Conservation (phyloP, 2,329 filamentous ascomycete genomes). For the Fusarium sacchari region DNA sequence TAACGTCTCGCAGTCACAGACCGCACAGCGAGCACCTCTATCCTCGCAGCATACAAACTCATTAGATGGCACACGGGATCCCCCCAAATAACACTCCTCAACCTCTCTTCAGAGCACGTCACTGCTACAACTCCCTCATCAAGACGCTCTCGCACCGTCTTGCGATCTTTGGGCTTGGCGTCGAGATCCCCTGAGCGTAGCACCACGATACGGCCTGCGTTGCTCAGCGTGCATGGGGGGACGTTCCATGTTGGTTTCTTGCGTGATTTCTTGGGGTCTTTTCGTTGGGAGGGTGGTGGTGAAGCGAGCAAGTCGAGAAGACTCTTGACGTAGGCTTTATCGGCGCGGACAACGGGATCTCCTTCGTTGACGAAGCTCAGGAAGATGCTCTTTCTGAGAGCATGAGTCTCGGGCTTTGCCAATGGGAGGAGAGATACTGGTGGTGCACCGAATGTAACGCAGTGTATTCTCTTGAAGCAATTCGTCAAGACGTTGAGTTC, state of each 20-base stretch:
- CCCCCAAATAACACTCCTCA: conserved; percentile 80
- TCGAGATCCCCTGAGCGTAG: conserved; percentile 63
- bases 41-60: conserved; percentile 76
- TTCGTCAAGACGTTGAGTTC: conserved; percentile 76
- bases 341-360: conserved; percentile 81
- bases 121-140: conserved; percentile 74
- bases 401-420: conserved; percentile 61
- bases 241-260: conserved; percentile 68
- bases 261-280: conserved; percentile 17
- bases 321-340: conserved; percentile 78
- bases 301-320: conserved; percentile 76
- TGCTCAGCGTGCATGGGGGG: conserved; percentile 72
- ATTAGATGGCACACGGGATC: conserved; percentile 85
- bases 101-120: conserved; percentile 72
- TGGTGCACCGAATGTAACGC: conserved; percentile 85
- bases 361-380: conserved; percentile 86
- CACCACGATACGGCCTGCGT: conserved; percentile 75
- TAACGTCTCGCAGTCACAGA: conserved; percentile 50
- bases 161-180: conserved; percentile 53
- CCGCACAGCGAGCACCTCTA: conserved; percentile 76
- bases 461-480: conserved; percentile 83
- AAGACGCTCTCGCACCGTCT: conserved; percentile 61
- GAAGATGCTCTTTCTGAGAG: conserved; percentile 75
- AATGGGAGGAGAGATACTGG: conserved; percentile 79
- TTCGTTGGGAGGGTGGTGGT: conserved; percentile 52